Percentiles rank a stretch among this genome's conserved stretches.
These are phyloP conservation scores for Phoma sp. DNA, from an alignment of 2,329 filamentous ascomycete species.

Conservation along the genomic window DNA sequence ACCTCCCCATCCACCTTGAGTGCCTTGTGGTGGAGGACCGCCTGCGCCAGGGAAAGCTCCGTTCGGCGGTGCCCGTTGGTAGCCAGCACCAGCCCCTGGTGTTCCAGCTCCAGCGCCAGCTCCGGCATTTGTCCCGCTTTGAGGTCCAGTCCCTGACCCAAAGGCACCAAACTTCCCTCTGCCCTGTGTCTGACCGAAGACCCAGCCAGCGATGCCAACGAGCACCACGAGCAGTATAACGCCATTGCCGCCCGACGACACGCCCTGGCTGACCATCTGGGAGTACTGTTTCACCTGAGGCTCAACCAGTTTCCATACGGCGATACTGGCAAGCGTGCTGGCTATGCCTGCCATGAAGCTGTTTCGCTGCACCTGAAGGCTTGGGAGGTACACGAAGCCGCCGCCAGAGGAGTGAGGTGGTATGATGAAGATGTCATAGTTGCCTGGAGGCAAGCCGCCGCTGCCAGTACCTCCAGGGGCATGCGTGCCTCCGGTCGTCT, in stretches of 20 bases:
- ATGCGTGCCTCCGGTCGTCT: conserved; percentile 54
- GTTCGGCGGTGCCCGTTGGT: conserved; percentile 40
- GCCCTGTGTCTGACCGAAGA: conserved; percentile 69
- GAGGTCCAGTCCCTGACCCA: conserved; percentile 35
- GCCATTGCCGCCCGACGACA: conserved; percentile 67
- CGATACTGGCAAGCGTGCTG: conserved; percentile 74
- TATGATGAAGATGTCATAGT: conserved; percentile 97
- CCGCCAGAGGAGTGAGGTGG: conserved; percentile 87
- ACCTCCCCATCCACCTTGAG: conserved; percentile 31
- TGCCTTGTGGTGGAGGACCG: conserved; percentile 39
- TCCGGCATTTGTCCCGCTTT: conserved; percentile 43
- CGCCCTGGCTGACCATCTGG: conserved; percentile 66
- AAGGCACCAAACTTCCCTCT: conserved; percentile 51
- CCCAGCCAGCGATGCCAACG: conserved; percentile 81
- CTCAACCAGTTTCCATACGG: conserved; percentile 74
- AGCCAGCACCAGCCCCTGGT: conserved; percentile 32
- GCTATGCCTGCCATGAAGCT: conserved; percentile 90
- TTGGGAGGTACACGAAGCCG: conserved; percentile 94
- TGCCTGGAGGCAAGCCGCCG: conserved; percentile 78
- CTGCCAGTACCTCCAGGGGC: conserved; percentile 24
- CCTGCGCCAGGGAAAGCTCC: conserved; percentile 43
- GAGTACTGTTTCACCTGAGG: conserved; percentile 79
- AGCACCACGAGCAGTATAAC: conserved; percentile 74
- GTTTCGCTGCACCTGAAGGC: conserved; percentile 82
- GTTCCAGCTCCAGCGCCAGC: conserved; percentile 37